Base-by-base conservation (phyloP, 768 basidiomycete species). In the Brasilioporus rufonigricans region DNA sequence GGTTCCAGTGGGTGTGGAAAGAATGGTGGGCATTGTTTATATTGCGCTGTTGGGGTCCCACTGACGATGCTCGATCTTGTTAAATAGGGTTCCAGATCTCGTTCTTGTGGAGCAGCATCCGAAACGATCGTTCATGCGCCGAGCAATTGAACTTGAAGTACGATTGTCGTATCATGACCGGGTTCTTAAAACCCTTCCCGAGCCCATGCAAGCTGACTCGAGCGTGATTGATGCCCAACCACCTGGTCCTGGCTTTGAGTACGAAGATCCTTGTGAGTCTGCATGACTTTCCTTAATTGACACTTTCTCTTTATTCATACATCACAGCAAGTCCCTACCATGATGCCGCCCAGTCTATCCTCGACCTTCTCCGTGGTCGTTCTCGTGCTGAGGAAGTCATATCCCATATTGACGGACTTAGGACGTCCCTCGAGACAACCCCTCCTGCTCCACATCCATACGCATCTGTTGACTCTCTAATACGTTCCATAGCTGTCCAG, bases 1-100 rank as follows among this genome's bases (percentile, higher is more conserved):
- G 87, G 24, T 99, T 98, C 73, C 86, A 88, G 64, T 98, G 97
- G 97, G 93, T 97, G 14, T 99, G 97, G 97, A 95, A 93, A 65
- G 97, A 98, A 80, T 99, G 97, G 96, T 94, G 48, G 43, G 85
- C 6, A 16, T 24, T 33, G 16, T 43, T 44, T 2, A 14, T 19
- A 1, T 51, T 26, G 12, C 32, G 14, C 5, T 52, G 10, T 27
- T 13, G 52, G 43, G 16, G 11, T 33, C 48, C 6, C 46, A 10
- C 45, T 45, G 48, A 53, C 31, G 14, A 57, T 36, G 21, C 24
- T n/a, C 2, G n/a, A 44, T 16, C 6, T 33, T 27, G 23, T 48
- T 21, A 18, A 49, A 63, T 50, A 98, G 96, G 96, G 75, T 93
- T 14, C 86, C 89, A 2, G 97, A 98, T 73, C 75, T 98, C 29